Percentiles rank a stretch among this genome's conserved stretches.
phyloP scores from a whole-genome alignment of 2,329 filamentous ascomycete genomes.

The Hyphodiscus sp. region DNA sequence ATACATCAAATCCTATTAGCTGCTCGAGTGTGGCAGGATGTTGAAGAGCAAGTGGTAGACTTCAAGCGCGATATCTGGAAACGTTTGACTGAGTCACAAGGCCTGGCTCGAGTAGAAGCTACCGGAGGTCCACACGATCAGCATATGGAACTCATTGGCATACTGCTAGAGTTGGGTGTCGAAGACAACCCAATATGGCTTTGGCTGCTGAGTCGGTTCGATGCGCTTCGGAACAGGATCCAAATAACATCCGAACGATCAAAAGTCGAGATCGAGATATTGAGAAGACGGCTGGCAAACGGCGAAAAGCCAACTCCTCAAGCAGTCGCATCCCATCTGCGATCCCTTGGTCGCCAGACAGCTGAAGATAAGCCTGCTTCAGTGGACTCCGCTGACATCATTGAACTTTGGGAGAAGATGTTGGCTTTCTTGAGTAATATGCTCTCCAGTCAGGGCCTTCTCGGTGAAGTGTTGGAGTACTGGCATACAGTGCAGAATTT shows the following conservation, averaged over 20 bases:
- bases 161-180: slow-evolving; percentile 88
- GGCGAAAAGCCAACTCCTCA: slow-evolving; percentile 64
- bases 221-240: slow-evolving; percentile 83
- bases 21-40: slow-evolving; percentile 91
- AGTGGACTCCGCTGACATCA: slow-evolving; percentile 72
- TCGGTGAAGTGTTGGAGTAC: slow-evolving; percentile 88
- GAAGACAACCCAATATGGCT: slow-evolving; percentile 96
- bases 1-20: slow-evolving; percentile 83
- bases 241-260: slow-evolving; percentile 74
- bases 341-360: slow-evolving; percentile 62
- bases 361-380: slow-evolving; percentile 54
- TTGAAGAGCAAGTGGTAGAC: slow-evolving; percentile 74
- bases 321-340: slow-evolving; percentile 67
- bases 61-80: slow-evolving; percentile 92
- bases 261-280: slow-evolving; percentile 85
- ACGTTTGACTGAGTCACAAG: slow-evolving; percentile 64
- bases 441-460: slow-evolving; percentile 69
- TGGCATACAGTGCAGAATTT: slow-evolving; percentile 91
- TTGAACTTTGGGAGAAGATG: slow-evolving; percentile 92
- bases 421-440: slow-evolving; percentile 66
- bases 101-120: slow-evolving; percentile 30
- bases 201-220: slow-evolving; percentile 86
- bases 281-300: slow-evolving; percentile 72
- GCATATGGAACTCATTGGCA: slow-evolving; percentile 83
- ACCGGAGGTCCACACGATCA: slow-evolving; percentile 57